These are phyloP conservation scores for Candida maris DNA, from an alignment of 805 yeast species.

Conservation along the genomic window DNA sequence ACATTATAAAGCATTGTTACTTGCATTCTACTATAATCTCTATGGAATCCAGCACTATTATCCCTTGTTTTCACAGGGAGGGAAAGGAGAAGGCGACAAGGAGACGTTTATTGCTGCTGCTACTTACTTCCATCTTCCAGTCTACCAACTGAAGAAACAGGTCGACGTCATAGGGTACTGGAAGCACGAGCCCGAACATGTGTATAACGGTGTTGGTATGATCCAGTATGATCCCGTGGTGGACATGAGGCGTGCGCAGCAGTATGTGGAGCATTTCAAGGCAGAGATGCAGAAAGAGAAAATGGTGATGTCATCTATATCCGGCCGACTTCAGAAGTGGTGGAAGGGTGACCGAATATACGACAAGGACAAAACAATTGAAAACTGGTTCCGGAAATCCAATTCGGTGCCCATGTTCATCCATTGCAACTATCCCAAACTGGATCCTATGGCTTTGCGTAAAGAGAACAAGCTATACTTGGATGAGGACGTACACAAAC, in stretches of 20 bases:
- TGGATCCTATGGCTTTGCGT: constrained; percentile 42
- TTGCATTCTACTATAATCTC: constrained; percentile 50
- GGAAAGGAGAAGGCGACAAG: constrained; percentile 54
- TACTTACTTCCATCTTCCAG: constrained; percentile 37
- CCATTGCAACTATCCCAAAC: constrained; percentile 53
- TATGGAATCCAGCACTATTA: constrained; percentile 49
- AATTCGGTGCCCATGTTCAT: constrained; percentile 37
- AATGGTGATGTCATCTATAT: constrained; percentile 5
- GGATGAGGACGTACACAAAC: constrained; percentile 9
- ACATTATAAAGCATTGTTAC: constrained; percentile 44
- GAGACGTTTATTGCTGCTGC: constrained; percentile 58
- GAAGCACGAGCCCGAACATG: constrained; percentile 20
- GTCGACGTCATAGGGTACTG: constrained; percentile 49
- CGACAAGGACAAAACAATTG: constrained; percentile 15
- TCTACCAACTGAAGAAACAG: constrained; percentile 48
- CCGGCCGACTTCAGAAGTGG: constrained; percentile 13
- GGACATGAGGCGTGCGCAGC: constrained; percentile 30
- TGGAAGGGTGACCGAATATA: constrained; percentile 12
- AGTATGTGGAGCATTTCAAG: constrained; percentile 12
- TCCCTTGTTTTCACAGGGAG: constrained; percentile 46
- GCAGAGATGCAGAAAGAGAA: constrained; percentile 3
- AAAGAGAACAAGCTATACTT: constrained; percentile 33
- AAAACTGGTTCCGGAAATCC: constrained; percentile 22
- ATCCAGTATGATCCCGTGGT: constrained; percentile 50
- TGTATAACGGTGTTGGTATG: constrained; percentile 53